Conservation (phyloP, 331 rosid genomes). For the Acacia pycnantha region DNA sequence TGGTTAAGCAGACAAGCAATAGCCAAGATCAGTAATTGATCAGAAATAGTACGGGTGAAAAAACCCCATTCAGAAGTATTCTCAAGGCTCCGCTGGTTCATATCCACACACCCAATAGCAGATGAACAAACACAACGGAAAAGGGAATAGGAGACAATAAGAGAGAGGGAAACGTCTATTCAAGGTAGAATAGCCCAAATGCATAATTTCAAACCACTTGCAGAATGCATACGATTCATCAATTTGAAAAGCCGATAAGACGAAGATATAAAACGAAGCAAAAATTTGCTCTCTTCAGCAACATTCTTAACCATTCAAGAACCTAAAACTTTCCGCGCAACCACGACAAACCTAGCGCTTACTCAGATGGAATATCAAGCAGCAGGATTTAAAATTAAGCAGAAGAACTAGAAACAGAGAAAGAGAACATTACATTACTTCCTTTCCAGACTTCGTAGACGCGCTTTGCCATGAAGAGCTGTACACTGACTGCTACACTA, state of each 20-base stretch:
- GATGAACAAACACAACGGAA: constrained; percentile 12
- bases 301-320: neutral
- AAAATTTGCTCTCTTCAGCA: neutral
- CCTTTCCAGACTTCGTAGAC: constrained; percentile 86
- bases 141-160: neutral
- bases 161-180: neutral
- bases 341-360: constrained; percentile 37
- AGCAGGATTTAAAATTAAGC: constrained; percentile 8
- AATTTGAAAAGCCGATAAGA: neutral
- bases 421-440: constrained; percentile 59
- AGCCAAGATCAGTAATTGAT: neutral
- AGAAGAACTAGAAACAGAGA: neutral
- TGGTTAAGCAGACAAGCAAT: neutral
- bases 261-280: neutral
- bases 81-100: neutral
- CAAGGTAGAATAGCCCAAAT: constrained; percentile 6
- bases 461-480: constrained; percentile 76
- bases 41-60: neutral
- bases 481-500: constrained; percentile 30
- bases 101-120: neutral
- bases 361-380: constrained; percentile 20
- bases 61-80: neutral
- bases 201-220: constrained; percentile 13
- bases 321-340: constrained; percentile 1
- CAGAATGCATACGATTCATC: constrained; percentile 7